Percentiles rank a stretch among this genome's conserved stretches.
Conservation (phyloP, 805 yeast species). For the Candida gorgasii region DNA sequence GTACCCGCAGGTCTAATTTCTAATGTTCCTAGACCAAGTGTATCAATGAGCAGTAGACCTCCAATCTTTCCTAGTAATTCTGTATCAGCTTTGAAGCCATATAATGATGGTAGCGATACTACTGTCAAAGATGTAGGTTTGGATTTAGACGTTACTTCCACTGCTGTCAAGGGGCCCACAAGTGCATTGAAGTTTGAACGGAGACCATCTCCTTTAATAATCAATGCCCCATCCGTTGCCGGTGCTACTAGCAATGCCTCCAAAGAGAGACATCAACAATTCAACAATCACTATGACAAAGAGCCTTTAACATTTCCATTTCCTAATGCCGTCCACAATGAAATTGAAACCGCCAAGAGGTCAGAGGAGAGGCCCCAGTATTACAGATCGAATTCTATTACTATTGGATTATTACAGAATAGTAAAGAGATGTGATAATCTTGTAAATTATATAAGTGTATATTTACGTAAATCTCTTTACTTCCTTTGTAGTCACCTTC, state of each 20-base stretch:
- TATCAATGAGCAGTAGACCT: conserved; percentile 21
- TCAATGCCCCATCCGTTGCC: conserved; percentile 33
- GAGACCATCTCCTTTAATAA: conserved; percentile 33
- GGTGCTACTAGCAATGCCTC: conserved; percentile 17
- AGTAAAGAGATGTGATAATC: conserved; percentile 8
- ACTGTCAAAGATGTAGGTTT: too few species aligned
- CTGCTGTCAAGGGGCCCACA: neutral
- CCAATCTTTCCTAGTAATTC: conserved; percentile 18
- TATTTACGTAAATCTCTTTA: conserved; percentile 7
- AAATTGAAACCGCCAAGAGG: conserved; percentile 29
- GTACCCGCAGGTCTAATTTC: conserved; percentile 41
- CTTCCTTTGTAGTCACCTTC: too few species aligned
- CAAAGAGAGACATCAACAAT: conserved; percentile 24
- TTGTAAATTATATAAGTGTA: neutral
- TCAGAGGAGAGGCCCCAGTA: conserved; percentile 28
- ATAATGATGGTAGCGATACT: neutral
- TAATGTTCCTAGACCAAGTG: conserved; percentile 27
- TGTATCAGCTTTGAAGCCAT: conserved; percentile 19
- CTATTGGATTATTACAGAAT: conserved; percentile 41
- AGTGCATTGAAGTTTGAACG: conserved; percentile 14
- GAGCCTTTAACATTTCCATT: conserved; percentile 45
- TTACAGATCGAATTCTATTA: conserved; percentile 40
- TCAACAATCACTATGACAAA: conserved; percentile 49
- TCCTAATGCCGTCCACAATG: conserved; percentile 41
- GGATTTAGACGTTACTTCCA: too few species aligned